A percentile compares a stretch with the other conserved stretches of the same genome.
These are phyloP conservation scores for Astraeus odoratus DNA, from an alignment of 768 basidiomycete species.

Conservation along the genomic window DNA sequence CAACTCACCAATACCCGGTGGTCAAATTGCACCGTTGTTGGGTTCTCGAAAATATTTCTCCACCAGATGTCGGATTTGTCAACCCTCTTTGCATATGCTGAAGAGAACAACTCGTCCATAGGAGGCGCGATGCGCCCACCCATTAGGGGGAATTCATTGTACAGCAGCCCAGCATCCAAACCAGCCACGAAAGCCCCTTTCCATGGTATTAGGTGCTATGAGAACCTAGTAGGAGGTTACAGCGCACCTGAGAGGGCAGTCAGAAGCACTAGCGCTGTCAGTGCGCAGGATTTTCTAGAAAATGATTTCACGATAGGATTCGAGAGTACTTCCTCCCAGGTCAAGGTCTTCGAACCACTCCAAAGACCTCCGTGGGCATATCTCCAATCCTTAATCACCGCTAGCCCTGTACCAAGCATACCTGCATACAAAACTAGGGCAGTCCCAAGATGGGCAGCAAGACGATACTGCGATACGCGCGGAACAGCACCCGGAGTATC, in stretches of 20 bases:
- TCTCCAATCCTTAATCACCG: constrained; percentile 73
- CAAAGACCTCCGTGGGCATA: constrained; percentile 52
- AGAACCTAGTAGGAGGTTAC: not conserved
- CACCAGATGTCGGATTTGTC: constrained; percentile 84
- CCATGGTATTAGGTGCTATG: constrained; percentile 1
- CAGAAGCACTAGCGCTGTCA: constrained; percentile 77
- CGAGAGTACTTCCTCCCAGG: constrained; percentile 43
- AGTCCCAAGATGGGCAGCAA: constrained; percentile 90
- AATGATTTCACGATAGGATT: constrained; percentile 55
- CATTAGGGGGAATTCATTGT: constrained; percentile 98
- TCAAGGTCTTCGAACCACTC: constrained; percentile 43
- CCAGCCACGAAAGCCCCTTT: constrained; percentile 97
- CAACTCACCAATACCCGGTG: constrained; percentile 81
- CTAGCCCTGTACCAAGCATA: constrained; percentile 80
- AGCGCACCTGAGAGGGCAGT: constrained; percentile 85
- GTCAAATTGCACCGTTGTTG: constrained; percentile 95
- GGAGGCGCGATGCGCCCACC: constrained; percentile 83
- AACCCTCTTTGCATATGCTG: constrained; percentile 59
- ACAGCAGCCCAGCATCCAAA: constrained; percentile 91
- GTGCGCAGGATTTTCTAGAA: constrained; percentile 46
- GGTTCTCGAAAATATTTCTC: constrained; percentile 96
- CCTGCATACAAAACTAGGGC: constrained; percentile 89
- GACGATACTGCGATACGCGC: constrained; percentile 92
- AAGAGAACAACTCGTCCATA: constrained; percentile 70
- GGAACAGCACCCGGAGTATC: constrained; percentile 80